A percentile compares a stretch with the other conserved stretches of the same genome.
Conservation (phyloP, 1,284 basidiomycete species). For the Apiotrichum brassicae region DNA sequence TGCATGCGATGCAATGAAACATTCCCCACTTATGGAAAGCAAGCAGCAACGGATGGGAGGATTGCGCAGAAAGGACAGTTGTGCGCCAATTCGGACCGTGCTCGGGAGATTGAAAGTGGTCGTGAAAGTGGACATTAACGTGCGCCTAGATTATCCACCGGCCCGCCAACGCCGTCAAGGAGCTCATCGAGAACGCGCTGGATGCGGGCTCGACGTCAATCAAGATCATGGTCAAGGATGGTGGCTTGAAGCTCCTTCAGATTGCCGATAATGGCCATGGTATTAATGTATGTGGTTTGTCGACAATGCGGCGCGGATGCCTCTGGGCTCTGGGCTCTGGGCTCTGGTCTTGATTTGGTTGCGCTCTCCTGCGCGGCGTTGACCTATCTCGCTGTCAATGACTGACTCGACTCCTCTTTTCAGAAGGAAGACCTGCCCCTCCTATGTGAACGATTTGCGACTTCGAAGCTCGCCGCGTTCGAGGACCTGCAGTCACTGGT, state of each 20-base stretch:
- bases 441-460: slow-evolving; percentile 91
- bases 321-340: background rate
- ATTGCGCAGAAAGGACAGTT: too few relatives aligned
- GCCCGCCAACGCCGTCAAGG: slow-evolving; percentile 92
- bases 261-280: slow-evolving; percentile 96
- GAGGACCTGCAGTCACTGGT: slow-evolving; percentile 76
- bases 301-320: too few relatives aligned
- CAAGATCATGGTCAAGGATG: slow-evolving; percentile 84
- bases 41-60: too few relatives aligned
- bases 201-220: slow-evolving; percentile 88
- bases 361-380: background rate
- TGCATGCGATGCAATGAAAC: too few relatives aligned
- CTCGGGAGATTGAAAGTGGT: too few relatives aligned
- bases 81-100: too few relatives aligned
- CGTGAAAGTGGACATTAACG: too few relatives aligned
- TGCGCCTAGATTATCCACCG: slow-evolving; percentile 80
- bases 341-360: background rate
- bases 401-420: background rate
- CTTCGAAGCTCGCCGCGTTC: slow-evolving; percentile 83
- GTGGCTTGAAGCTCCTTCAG: slow-evolving; percentile 89
- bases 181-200: slow-evolving; percentile 88
- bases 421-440: slow-evolving; percentile 73
- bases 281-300: slow-evolving; percentile 66
- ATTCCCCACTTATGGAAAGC: too few relatives aligned
- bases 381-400: background rate